Percentiles rank a stretch among this genome's conserved stretches.
These are phyloP conservation scores for Candida sanyaensis DNA, from an alignment of 1,139 yeast genomes.

Conservation along the genomic window DNA sequence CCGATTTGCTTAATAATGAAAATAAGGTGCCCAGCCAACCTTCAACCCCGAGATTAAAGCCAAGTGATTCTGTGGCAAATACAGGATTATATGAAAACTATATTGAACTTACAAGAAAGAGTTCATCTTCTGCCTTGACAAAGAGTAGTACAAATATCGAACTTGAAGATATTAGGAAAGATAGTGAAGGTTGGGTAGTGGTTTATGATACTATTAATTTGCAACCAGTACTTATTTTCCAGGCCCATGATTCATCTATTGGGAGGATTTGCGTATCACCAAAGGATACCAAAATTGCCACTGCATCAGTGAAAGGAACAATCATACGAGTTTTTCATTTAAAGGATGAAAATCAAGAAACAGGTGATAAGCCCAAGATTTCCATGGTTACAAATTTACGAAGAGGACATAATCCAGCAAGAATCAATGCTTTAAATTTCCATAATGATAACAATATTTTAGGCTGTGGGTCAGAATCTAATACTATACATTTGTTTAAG, in stretches of 20 bases:
- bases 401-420: conserved; percentile 66
- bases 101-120: conserved; percentile 12
- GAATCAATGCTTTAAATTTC: conserved; percentile 57
- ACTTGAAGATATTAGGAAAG: conserved; percentile 27
- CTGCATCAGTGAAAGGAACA: conserved; percentile 74
- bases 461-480: conserved; percentile 70
- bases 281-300: conserved; percentile 58
- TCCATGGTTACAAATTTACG: conserved; percentile 55
- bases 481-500: conserved; percentile 67
- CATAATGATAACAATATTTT: conserved; percentile 50
- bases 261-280: conserved; percentile 50
- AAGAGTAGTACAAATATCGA: conserved; percentile 18
- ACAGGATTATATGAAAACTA: conserved; percentile 8
- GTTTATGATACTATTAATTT: conserved; percentile 63
- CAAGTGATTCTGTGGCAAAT: conserved; percentile 20
- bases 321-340: conserved; percentile 54
- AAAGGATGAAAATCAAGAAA: conserved; percentile 8
- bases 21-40: conserved; percentile 2
- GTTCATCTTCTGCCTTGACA: conserved; percentile 4
- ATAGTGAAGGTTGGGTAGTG: conserved; percentile 44
- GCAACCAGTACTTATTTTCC: conserved; percentile 56
- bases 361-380: conserved; percentile 18
- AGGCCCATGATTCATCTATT: conserved; percentile 57
- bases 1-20: conserved; percentile 30
- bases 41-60: conserved; percentile 17